Evolutionary conservation across 169 alveolate genomes (phyloP).

Genomic region (Plasmodium blacklocki): DNA sequence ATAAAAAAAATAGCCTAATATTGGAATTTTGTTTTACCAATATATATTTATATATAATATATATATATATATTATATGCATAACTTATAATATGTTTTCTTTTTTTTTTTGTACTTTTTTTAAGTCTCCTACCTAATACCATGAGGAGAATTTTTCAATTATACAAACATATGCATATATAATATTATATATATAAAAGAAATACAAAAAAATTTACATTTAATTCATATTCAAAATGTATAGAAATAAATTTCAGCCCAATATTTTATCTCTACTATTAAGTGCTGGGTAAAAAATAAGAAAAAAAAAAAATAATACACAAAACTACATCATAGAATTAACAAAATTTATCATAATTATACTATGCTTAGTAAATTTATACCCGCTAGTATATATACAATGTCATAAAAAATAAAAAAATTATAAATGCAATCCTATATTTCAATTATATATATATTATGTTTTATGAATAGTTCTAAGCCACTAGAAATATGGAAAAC

Average conservation of each 20-base stretch:
- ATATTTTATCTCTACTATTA: slow-evolving; percentile 46
- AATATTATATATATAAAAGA: neutral
- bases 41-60: too few species aligned
- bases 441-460: neutral
- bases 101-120: too few species aligned
- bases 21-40: too few species aligned
- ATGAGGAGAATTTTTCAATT: neutral
- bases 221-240: slow-evolving; percentile 28
- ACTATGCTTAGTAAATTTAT: too few species aligned
- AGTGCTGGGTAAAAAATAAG: slow-evolving; percentile 67
- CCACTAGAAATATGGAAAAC: slow-evolving; percentile 71
- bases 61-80: too few species aligned
- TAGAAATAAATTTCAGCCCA: slow-evolving; percentile 56
- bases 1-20: too few species aligned
- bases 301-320: neutral
- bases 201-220: too few species aligned
- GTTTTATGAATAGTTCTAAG: slow-evolving; percentile 29
- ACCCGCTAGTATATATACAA: neutral
- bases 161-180: neutral
- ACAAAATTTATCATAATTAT: neutral
- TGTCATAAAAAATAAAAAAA: neutral
- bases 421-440: neutral
- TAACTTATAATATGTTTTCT: too few species aligned
- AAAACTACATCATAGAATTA: neutral
- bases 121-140: too few species aligned